phyloP scores from a whole-genome alignment of 352 stramenopile genomes.

The Globisporangium alternatum region DNA sequence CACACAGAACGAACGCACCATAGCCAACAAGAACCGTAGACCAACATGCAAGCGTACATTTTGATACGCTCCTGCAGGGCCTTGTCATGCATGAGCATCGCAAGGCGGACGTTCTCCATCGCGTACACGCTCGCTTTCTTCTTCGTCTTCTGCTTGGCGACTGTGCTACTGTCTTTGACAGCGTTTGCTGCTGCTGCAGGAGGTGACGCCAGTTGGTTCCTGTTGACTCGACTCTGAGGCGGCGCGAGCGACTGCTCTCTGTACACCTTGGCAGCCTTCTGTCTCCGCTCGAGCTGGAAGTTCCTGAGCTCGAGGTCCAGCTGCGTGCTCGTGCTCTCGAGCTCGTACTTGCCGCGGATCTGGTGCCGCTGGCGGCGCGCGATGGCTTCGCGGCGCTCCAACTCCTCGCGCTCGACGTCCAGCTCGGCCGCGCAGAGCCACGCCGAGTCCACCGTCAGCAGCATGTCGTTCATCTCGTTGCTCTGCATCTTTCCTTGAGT shows the following conservation, averaged over 20 bases:
- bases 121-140: slow-evolving; percentile 43
- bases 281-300: slow-evolving; percentile 37
- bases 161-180: not conserved
- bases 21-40: too few species aligned
- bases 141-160: not conserved
- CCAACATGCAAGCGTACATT: slow-evolving; percentile 23
- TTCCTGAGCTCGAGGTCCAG: slow-evolving; percentile 51
- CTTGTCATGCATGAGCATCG: slow-evolving; percentile 41
- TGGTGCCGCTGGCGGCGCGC: slow-evolving; percentile 86
- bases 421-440: slow-evolving; percentile 60
- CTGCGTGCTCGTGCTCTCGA: slow-evolving; percentile 33
- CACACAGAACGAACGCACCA: not conserved
- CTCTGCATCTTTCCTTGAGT: slow-evolving; percentile 26
- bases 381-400: slow-evolving; percentile 94
- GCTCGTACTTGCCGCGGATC: slow-evolving; percentile 49
- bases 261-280: slow-evolving; percentile 1
- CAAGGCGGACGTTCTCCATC: slow-evolving; percentile 60
- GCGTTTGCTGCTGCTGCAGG: not conserved
- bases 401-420: slow-evolving; percentile 72
- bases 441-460: slow-evolving; percentile 44
- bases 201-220: slow-evolving; percentile 7
- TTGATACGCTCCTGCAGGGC: slow-evolving; percentile 34
- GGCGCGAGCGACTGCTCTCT: slow-evolving; percentile 17
- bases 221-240: not conserved
- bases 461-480: slow-evolving; percentile 23